These are phyloP conservation scores for Chlamydomonas reinhardtii DNA, from an alignment of 163 green algal genomes.

Conservation along the genomic window DNA sequence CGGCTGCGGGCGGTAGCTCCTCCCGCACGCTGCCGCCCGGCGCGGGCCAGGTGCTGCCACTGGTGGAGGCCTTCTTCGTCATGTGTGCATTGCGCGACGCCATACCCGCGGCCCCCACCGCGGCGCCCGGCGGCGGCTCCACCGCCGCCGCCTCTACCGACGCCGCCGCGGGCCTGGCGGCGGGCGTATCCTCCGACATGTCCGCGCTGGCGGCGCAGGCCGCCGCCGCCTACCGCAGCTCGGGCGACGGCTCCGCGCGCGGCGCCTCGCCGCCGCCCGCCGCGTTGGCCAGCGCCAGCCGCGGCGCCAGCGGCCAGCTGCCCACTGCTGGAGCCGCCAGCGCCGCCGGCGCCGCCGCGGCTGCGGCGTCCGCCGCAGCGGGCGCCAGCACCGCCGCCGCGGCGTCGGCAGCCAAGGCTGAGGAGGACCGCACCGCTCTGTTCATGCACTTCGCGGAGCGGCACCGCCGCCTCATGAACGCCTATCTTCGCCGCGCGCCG, in stretches of 20 bases:
- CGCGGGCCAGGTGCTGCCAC: slow-evolving; percentile 85
- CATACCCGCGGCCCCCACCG: slow-evolving; percentile 47
- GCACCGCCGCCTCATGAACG: slow-evolving; percentile 93
- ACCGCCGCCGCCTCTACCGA: neutral
- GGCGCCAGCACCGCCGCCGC: neutral
- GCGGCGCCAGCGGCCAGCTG: slow-evolving; percentile 26
- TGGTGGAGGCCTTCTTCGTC: slow-evolving; percentile 96
- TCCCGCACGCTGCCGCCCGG: slow-evolving; percentile 83
- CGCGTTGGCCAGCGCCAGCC: slow-evolving; percentile 22
- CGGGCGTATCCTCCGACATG: neutral
- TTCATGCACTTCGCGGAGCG: slow-evolving; percentile 88
- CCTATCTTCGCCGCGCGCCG: slow-evolving; percentile 83
- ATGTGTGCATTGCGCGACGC: slow-evolving; percentile 71
- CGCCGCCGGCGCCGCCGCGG: neutral
- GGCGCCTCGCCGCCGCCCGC: neutral
- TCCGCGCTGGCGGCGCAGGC: slow-evolving; percentile 2
- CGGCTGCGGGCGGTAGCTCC: slow-evolving; percentile 21
- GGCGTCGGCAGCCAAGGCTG: neutral
- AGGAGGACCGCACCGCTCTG: slow-evolving; percentile 28
- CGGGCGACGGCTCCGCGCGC: slow-evolving; percentile 18
- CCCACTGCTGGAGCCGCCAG: neutral
- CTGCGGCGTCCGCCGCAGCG: neutral
- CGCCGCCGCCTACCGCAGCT: neutral
- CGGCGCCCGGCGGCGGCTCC: neutral
- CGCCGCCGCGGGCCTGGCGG: neutral